A percentile compares a stretch with the other conserved stretches of the same genome.
Evolutionary conservation across 164 flowering plant species (phyloP).

Genomic region (Saururus chinensis): DNA sequence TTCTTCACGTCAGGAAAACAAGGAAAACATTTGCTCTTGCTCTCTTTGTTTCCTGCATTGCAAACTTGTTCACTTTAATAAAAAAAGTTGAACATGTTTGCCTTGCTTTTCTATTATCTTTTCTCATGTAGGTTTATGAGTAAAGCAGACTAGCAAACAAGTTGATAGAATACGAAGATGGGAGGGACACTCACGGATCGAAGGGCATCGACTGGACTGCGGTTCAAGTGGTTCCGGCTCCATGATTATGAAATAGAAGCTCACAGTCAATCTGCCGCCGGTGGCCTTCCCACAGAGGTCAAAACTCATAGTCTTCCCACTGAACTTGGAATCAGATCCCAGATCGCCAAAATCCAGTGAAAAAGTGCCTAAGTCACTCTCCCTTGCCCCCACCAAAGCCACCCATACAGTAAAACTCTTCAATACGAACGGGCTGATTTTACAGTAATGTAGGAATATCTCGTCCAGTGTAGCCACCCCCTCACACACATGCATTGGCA

Average conservation of each 20-base stretch:
- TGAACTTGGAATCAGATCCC: constrained; percentile 3
- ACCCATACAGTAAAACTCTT: constrained; percentile 10
- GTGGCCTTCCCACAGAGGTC: constrained; percentile 6
- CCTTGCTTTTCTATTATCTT: too few relatives aligned
- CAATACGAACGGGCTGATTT: not conserved
- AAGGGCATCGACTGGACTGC: not conserved
- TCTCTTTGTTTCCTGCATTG: not conserved
- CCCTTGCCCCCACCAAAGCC: constrained; percentile 1
- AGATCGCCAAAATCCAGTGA: constrained; percentile 4
- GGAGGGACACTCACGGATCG: constrained; percentile 3
- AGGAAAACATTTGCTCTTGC: constrained; percentile 3
- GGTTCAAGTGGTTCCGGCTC: not conserved
- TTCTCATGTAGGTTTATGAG: too few relatives aligned
- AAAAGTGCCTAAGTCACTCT: constrained; percentile 5
- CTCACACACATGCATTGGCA: not conserved
- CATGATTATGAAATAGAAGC: constrained; percentile 7
- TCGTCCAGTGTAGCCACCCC: constrained; percentile 9
- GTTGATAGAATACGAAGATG: not conserved
- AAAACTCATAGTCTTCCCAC: constrained; percentile 6
- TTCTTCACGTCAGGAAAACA: constrained; percentile 6
- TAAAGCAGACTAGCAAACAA: not conserved
- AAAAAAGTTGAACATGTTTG: not conserved
- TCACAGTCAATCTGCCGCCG: constrained; percentile 4
- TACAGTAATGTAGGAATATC: constrained; percentile 10
- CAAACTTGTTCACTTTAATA: too few relatives aligned